A percentile compares a stretch with the other conserved stretches of the same genome.
Evolutionary conservation across 805 yeast species (phyloP).

Genomic region (Lachancea thermotolerans): DNA sequence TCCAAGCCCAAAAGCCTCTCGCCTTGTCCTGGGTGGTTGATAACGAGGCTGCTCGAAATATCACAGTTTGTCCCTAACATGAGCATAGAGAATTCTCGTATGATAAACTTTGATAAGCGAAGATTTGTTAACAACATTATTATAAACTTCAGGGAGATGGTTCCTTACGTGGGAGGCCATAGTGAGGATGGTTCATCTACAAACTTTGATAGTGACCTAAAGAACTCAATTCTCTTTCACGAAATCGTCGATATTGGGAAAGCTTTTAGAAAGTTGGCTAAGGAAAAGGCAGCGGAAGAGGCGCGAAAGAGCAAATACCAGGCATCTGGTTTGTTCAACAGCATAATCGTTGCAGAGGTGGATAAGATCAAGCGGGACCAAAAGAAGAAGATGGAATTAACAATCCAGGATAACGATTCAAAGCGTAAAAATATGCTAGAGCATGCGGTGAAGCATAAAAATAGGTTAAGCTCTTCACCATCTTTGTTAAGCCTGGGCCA

Average conservation of each 20-base stretch:
- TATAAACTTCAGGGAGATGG: slow-evolving; percentile 44
- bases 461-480: slow-evolving; percentile 10
- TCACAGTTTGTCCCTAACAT: slow-evolving; percentile 74
- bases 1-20: slow-evolving; percentile 42
- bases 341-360: slow-evolving; percentile 42
- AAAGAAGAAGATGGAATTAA: slow-evolving; percentile 36
- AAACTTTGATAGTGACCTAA: slow-evolving; percentile 12
- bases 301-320: slow-evolving; percentile 34
- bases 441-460: slow-evolving; percentile 21
- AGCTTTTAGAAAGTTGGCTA: slow-evolving; percentile 21
- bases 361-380: slow-evolving; percentile 49
- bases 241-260: slow-evolving; percentile 28
- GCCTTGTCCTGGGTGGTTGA: slow-evolving; percentile 90
- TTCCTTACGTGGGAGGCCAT: slow-evolving; percentile 18
- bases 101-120: slow-evolving; percentile 82
- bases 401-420: slow-evolving; percentile 33
- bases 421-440: slow-evolving; percentile 30
- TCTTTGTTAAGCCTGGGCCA: slow-evolving; percentile 6
- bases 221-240: slow-evolving; percentile 15
- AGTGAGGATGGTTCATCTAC: slow-evolving; percentile 7
- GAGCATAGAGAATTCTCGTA: slow-evolving; percentile 53
- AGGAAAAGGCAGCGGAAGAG: slow-evolving; percentile 41
- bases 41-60: slow-evolving; percentile 70
- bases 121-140: slow-evolving; percentile 60
- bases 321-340: slow-evolving; percentile 38